Base-by-base conservation (phyloP, 2,329 filamentous ascomycete genomes). In the Aspergillus quadrilineatus region DNA sequence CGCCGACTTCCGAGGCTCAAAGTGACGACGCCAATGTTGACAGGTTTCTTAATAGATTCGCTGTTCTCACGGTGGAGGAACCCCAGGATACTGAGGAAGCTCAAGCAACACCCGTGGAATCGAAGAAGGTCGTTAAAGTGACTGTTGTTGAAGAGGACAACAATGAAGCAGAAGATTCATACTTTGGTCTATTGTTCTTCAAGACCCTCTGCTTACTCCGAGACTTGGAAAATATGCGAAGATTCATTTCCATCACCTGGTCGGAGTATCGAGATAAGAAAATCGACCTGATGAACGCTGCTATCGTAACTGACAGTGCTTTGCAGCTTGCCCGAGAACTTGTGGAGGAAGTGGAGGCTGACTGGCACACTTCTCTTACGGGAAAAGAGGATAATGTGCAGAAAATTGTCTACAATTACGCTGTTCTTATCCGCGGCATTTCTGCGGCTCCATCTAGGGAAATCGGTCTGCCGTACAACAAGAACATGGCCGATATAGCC, bases 251-350 rank as follows among this genome's bases (percentile, higher is more conserved):
- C 44, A 44, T 58, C 17, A 71, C 67, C 17, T 73, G 69, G 69
- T 59, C 57, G 9, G 67, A 69, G 8, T 74, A 71, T 50, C 60
- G 59, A 46, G 58, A 65, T 14, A 61, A 62, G 26, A 60, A 63
- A 15, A 67, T 71, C 15, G 65, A 71, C 29, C 60, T 74, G 5
- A 67, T 68, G 60, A 69, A 69, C 10, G 68, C 71, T 5, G 65
- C 70, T 28, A 34, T 70, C 17, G 66, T 68, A 44, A 73, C 68
- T 28, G 71, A 73, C 52, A 63, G 58, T 56, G 67, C 63, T n/a
- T 60, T 69, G 34, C 57, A 67, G 52, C 60, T 71, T 43, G 59
- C 65, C 17, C 57, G 52, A 22, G 59, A 65, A 49, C 59, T 70
- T 26, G 55, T 61, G 28, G 34, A 63, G 43, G 59, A 63, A 46